These are phyloP conservation scores for Zizania palustris DNA, from an alignment of 202 grass and related monocot species.

Conservation along the genomic window DNA sequence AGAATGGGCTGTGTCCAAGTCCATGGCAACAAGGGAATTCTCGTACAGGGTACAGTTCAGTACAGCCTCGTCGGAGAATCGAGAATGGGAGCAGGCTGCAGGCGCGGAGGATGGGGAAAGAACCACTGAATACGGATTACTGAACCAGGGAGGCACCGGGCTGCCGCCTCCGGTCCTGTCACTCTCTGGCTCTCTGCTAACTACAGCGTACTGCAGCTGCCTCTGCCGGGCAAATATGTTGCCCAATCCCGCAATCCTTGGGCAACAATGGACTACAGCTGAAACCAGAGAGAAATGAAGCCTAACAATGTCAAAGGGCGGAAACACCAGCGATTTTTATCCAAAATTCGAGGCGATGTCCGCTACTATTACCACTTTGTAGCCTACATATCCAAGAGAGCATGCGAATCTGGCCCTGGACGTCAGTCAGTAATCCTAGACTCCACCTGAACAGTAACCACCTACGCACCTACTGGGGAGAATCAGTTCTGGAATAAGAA, in stretches of 20 bases:
- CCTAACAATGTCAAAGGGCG: not conserved
- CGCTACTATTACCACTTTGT: too few relatives aligned
- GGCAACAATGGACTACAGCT: not conserved
- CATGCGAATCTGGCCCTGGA: not conserved
- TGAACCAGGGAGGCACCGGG: not conserved
- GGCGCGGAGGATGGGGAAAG: not conserved
- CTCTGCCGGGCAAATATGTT: too few relatives aligned
- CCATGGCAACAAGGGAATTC: too few relatives aligned
- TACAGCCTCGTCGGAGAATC: too few relatives aligned
- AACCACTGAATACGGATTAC: not conserved
- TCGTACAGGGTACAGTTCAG: too few relatives aligned
- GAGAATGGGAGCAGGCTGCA: too few relatives aligned
- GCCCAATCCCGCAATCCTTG: too few relatives aligned
- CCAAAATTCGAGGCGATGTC: not conserved
- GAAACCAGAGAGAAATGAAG: not conserved
- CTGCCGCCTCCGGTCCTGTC: not conserved
- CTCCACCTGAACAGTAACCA: not conserved
- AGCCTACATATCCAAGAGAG: not conserved
- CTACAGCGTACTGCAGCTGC: too few relatives aligned
- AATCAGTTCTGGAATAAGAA: conserved; percentile 76
- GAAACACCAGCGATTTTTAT: not conserved
- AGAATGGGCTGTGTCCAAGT: too few relatives aligned
- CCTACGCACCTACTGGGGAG: not conserved
- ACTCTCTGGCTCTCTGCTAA: not conserved
- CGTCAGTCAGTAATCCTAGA: not conserved